phyloP scores from a whole-genome alignment of 1,284 basidiomycete genomes.

The Trichosporon asahii region DNA sequence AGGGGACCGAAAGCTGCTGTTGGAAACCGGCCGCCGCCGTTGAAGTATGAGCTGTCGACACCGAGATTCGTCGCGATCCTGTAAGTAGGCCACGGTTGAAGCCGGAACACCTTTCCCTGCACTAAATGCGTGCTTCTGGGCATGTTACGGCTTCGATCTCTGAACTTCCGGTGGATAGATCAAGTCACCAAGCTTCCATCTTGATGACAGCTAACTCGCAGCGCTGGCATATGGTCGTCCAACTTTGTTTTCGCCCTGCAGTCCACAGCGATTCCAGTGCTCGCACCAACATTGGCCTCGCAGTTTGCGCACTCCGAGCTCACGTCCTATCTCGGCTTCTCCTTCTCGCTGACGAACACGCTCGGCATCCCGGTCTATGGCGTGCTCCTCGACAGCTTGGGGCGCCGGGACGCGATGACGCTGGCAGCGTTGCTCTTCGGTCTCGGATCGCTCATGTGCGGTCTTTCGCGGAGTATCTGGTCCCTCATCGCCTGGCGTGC shows the following conservation, averaged over 20 bases:
- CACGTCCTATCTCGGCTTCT: conserved; percentile 46
- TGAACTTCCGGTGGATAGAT: no score
- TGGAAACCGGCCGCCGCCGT: conserved; percentile 15
- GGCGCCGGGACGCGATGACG: conserved; percentile 45
- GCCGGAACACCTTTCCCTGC: no score
- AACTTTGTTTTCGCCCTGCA: conserved; percentile 52
- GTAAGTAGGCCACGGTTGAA: not conserved
- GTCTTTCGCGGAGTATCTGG: conserved; percentile 40
- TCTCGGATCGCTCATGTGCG: conserved; percentile 44
- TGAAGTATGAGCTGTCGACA: conserved; percentile 31
- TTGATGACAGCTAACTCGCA: conserved; percentile 1
- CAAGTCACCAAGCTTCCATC: no score
- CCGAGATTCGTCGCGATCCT: conserved; percentile 30
- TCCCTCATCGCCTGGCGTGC: conserved; percentile 44
- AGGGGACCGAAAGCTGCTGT: not conserved
- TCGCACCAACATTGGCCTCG: conserved; percentile 38
- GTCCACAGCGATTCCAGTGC: conserved; percentile 46
- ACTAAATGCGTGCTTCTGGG: no score
- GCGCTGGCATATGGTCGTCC: conserved; percentile 34
- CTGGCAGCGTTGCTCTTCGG: conserved; percentile 45
- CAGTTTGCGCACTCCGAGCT: conserved; percentile 48
- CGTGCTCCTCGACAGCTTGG: conserved; percentile 49
- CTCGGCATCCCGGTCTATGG: conserved; percentile 51
- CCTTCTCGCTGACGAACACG: conserved; percentile 45
- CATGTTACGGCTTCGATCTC: no score